Percentiles rank a stretch among this genome's conserved stretches.
phyloP scores from a whole-genome alignment of 2,329 filamentous ascomycete genomes.

The Sarocladium strictum region DNA sequence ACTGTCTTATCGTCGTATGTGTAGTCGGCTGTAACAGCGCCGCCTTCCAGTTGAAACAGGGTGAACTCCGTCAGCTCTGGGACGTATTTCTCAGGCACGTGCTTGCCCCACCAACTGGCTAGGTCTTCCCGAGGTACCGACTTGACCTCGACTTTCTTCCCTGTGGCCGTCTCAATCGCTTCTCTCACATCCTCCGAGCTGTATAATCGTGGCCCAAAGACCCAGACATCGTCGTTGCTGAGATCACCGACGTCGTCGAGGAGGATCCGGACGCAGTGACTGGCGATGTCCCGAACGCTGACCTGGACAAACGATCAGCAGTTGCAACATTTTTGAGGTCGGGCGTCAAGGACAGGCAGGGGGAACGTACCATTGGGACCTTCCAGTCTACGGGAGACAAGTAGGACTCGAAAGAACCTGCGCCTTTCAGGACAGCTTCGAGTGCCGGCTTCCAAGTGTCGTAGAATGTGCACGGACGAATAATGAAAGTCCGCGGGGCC shows the following conservation, averaged over 20 bases:
- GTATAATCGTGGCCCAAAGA: conserved; percentile 24
- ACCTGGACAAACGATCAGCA: conserved; percentile 16
- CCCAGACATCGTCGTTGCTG: conserved; percentile 16
- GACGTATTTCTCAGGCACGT: conserved; percentile 17
- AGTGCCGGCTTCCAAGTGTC: conserved; percentile 16
- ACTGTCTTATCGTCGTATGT: conserved; percentile 19
- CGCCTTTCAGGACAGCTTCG: background rate
- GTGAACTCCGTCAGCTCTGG: conserved; percentile 24
- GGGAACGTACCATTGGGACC: conserved; percentile 24
- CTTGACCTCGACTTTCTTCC: conserved; percentile 18
- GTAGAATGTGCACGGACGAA: conserved; percentile 16
- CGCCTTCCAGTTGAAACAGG: conserved; percentile 17
- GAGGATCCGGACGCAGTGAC: conserved; percentile 18
- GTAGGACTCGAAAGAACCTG: conserved; percentile 18
- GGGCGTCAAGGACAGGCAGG: no score
- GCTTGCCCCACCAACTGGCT: conserved; percentile 17
- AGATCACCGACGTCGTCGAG: conserved; percentile 13
- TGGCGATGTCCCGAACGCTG: conserved; percentile 23
- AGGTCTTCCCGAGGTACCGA: conserved; percentile 19
- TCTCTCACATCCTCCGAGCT: conserved; percentile 22
- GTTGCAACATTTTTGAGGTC: background rate
- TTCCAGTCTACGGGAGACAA: conserved; percentile 22
- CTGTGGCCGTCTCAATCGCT: conserved; percentile 20
- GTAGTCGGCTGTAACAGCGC: conserved; percentile 19
- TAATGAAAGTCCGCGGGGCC: conserved; percentile 18